These are phyloP conservation scores for Westerdykella ornata DNA, from an alignment of 2,329 filamentous ascomycete genomes.

Conservation along the genomic window DNA sequence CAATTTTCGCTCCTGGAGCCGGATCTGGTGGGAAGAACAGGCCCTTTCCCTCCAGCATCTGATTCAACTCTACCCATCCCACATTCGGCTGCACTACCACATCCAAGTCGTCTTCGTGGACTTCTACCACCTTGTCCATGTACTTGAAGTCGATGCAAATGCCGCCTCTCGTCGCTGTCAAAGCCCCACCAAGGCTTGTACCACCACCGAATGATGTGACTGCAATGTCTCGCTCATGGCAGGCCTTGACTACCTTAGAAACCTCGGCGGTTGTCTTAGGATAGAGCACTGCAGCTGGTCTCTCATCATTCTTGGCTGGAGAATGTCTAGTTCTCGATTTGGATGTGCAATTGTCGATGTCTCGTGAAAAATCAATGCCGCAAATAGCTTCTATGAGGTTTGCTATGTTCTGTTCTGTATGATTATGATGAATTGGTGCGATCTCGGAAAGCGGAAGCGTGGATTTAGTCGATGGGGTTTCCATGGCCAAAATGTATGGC, in stretches of 20 bases:
- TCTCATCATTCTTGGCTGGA: slow-evolving; percentile 22
- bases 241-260: slow-evolving; percentile 72
- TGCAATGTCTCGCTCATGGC: slow-evolving; percentile 68
- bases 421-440: slow-evolving; percentile 11
- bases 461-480: neutral
- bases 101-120: slow-evolving; percentile 63
- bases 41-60: slow-evolving; percentile 56
- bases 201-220: slow-evolving; percentile 83
- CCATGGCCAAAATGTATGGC: too few species aligned
- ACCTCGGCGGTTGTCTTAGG: slow-evolving; percentile 73
- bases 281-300: slow-evolving; percentile 57
- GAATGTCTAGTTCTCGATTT: slow-evolving; percentile 24
- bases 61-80: slow-evolving; percentile 76
- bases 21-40: slow-evolving; percentile 90
- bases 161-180: slow-evolving; percentile 69
- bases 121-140: slow-evolving; percentile 68
- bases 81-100: slow-evolving; percentile 57
- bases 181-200: slow-evolving; percentile 82
- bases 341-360: slow-evolving; percentile 5
- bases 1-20: slow-evolving; percentile 85
- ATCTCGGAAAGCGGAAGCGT: slow-evolving; percentile 8
- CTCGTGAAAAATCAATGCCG: slow-evolving; percentile 9
- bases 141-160: slow-evolving; percentile 76
- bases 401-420: slow-evolving; percentile 8
- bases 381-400: slow-evolving; percentile 1